Conservation (phyloP, 2,329 filamentous ascomycete species). For the Fonsecaea erecta region DNA sequence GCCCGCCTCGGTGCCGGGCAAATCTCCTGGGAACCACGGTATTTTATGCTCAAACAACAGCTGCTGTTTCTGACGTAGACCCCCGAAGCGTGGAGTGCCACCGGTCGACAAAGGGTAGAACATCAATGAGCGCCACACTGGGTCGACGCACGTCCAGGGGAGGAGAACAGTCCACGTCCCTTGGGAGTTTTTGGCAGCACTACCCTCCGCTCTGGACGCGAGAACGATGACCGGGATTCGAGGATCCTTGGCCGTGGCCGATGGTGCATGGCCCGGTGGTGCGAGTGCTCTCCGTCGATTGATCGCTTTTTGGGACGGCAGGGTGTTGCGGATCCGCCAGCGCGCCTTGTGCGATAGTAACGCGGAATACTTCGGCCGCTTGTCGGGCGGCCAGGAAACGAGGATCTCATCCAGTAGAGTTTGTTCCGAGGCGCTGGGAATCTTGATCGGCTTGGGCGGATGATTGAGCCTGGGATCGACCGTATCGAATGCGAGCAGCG, state of each 20-base stretch:
- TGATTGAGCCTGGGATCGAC: constrained; percentile 80
- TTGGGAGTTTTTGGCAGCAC: constrained; percentile 60
- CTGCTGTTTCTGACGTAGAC: constrained; percentile 78
- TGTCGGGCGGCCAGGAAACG: constrained; percentile 70
- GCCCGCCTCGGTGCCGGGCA: constrained; percentile 77
- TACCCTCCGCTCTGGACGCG: constrained; percentile 49
- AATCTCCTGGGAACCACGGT: constrained; percentile 87
- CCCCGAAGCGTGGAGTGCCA: constrained; percentile 80
- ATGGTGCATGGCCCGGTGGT: constrained; percentile 66
- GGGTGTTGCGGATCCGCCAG: constrained; percentile 66
- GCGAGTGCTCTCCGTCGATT: constrained; percentile 73
- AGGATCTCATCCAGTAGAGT: constrained; percentile 63
- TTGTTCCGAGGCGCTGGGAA: constrained; percentile 39
- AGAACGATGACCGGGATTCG: constrained; percentile 77
- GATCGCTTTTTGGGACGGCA: constrained; percentile 77
- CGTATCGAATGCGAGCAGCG: constrained; percentile 72
- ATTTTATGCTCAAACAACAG: constrained; percentile 76
- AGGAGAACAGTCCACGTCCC: constrained; percentile 82
- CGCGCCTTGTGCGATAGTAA: constrained; percentile 73
- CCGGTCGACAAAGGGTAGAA: constrained; percentile 80
- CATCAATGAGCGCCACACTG: constrained; percentile 85
- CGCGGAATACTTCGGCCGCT: constrained; percentile 49
- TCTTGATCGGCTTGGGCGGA: constrained; percentile 65
- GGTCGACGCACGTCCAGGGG: constrained; percentile 86
- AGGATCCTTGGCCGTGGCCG: constrained; percentile 66